phyloP scores from a whole-genome alignment of 139 green algal species.

The Chlamydomonas incerta region DNA sequence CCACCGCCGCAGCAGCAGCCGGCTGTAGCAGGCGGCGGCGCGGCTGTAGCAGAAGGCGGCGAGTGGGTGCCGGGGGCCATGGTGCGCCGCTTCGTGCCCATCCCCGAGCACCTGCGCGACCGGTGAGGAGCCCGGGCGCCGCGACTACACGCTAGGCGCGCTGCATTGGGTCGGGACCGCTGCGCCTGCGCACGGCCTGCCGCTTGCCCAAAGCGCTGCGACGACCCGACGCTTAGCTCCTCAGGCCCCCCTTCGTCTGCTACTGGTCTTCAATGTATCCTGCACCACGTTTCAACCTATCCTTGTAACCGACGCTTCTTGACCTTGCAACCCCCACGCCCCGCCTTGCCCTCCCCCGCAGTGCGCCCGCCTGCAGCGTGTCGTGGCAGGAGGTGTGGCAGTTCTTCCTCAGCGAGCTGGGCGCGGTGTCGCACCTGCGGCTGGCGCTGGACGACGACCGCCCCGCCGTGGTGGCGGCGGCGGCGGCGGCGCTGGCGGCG shows the following conservation, averaged over 20 bases:
- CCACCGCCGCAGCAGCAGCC: not conserved
- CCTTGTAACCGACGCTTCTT: too few relatives aligned
- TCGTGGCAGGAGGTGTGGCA: slow-evolving; percentile 71
- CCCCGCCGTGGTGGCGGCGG: slow-evolving; percentile 56
- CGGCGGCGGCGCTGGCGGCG: slow-evolving; percentile 55
- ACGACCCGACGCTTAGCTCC: too few relatives aligned
- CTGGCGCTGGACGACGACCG: slow-evolving; percentile 71
- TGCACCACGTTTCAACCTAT: too few relatives aligned
- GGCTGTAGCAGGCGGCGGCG: not conserved
- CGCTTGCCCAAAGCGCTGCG: too few relatives aligned
- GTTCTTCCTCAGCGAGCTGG: slow-evolving; percentile 57
- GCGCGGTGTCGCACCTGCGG: slow-evolving; percentile 61
- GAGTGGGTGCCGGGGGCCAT: not conserved
- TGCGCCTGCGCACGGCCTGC: too few relatives aligned
- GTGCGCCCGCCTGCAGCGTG: not conserved
- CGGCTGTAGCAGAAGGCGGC: not conserved
- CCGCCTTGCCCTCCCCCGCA: too few relatives aligned
- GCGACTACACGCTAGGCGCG: too few relatives aligned
- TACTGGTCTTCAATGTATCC: too few relatives aligned
- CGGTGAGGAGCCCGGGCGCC: too few relatives aligned
- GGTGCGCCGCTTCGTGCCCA: slow-evolving; percentile 13
- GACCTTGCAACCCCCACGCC: too few relatives aligned
- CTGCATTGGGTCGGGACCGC: too few relatives aligned
- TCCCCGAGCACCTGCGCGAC: slow-evolving; percentile 2
- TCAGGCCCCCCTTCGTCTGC: too few relatives aligned